phyloP scores from a whole-genome alignment of 2,329 filamentous ascomycete species.

The Didymella keratinophila region DNA sequence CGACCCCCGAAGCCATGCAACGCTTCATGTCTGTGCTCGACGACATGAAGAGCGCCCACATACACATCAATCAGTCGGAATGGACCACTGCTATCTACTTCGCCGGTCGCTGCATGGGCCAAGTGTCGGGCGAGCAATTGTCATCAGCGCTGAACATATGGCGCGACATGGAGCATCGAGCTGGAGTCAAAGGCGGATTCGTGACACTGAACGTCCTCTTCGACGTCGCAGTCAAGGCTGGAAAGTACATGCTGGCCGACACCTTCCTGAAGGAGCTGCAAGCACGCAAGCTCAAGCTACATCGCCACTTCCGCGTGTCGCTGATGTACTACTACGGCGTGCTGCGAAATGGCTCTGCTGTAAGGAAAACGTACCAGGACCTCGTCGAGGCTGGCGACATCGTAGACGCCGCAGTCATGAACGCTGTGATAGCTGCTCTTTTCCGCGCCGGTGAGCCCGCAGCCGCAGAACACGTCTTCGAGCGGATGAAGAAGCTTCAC shows the following conservation, averaged over 20 bases:
- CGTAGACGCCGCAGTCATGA: constrained; percentile 85
- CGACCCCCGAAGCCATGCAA: constrained; percentile 67
- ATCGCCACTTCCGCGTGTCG: constrained; percentile 82
- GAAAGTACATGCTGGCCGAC: constrained; percentile 83
- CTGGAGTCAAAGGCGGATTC: constrained; percentile 69
- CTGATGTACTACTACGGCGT: constrained; percentile 86
- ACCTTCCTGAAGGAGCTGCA: constrained; percentile 85
- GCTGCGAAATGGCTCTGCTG: constrained; percentile 73
- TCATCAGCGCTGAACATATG: constrained; percentile 78
- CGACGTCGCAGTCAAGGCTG: constrained; percentile 83
- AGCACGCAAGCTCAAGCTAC: constrained; percentile 70
- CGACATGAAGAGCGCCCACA: constrained; percentile 78
- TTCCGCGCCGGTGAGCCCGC: constrained; percentile 77
- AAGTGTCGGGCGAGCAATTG: constrained; percentile 66
- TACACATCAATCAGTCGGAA: constrained; percentile 71
- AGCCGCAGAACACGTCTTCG: constrained; percentile 81
- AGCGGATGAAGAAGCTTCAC: constrained; percentile 77
- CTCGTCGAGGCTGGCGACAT: constrained; percentile 87
- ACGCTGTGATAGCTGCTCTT: constrained; percentile 82
- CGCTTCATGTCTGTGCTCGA: constrained; percentile 84
- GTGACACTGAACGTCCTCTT: constrained; percentile 96
- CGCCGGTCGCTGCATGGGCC: constrained; percentile 73
- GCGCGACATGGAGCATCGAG: constrained; percentile 85
- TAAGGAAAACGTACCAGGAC: constrained; percentile 79
- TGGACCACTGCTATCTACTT: constrained; percentile 89